Conservation (phyloP, 225 moss, liverwort and hornwort genomes). For the Straminergon stramineum region DNA sequence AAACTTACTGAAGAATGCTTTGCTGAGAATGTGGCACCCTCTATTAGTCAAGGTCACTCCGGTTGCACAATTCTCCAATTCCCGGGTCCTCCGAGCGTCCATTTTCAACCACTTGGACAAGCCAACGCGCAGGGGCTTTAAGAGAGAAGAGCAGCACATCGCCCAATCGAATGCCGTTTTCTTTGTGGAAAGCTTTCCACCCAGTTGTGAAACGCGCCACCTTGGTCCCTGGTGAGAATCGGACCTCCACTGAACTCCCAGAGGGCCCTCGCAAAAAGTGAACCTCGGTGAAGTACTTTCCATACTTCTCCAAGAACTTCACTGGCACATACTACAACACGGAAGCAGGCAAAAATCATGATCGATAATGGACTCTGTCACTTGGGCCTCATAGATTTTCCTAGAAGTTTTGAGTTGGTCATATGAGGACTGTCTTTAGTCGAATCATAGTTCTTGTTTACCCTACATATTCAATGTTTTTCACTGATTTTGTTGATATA, state of each 20-base stretch:
- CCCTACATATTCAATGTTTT: not conserved
- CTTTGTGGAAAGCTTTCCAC: not conserved
- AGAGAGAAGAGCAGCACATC: constrained; percentile 24
- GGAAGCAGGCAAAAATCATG: not conserved
- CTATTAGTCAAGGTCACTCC: not conserved
- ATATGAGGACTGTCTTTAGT: not conserved
- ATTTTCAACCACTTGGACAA: not conserved
- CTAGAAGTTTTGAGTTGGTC: not conserved
- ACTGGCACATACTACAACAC: not conserved
- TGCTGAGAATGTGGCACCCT: not conserved
- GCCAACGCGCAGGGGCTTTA: not conserved
- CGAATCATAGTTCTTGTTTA: not conserved
- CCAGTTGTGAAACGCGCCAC: not conserved
- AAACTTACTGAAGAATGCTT: not conserved
- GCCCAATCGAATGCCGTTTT: not conserved
- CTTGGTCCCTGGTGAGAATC: not conserved
- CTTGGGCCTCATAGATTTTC: not conserved
- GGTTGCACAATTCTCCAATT: not conserved
- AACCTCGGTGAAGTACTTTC: not conserved
- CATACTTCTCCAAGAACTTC: constrained; percentile 3
- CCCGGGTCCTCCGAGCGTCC: not conserved
- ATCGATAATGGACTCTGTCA: not conserved
- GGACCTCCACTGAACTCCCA: not conserved
- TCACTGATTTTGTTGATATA: not conserved
- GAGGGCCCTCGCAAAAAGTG: not conserved